Conservation (phyloP, 208 protist genomes). For the Zelonia costaricensis region DNA sequence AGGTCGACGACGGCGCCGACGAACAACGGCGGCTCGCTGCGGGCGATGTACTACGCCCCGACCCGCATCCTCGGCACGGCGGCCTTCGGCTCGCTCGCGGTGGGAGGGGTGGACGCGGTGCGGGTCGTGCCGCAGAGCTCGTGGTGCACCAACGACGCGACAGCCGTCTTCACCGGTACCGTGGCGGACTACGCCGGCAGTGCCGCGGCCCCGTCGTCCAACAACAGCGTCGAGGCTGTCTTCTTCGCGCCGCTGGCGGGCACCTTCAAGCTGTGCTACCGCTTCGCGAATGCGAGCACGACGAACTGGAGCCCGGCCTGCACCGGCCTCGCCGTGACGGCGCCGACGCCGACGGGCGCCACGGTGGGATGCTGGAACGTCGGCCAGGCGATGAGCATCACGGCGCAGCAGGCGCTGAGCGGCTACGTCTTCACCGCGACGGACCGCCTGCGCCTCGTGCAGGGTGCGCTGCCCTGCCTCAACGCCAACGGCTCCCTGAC, state of each 20-base stretch:
- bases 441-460: slow-evolving; percentile 61
- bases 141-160: slow-evolving; percentile 58
- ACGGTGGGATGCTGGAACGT: slow-evolving; percentile 60
- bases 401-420: slow-evolving; percentile 29
- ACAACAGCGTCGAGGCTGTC: slow-evolving; percentile 19
- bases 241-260: slow-evolving; percentile 57
- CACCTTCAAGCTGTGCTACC: slow-evolving; percentile 87
- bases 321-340: slow-evolving; percentile 32
- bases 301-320: slow-evolving; percentile 89
- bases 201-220: slow-evolving; percentile 9
- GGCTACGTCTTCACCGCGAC: slow-evolving; percentile 33
- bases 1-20: background rate
- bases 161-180: slow-evolving; percentile 47
- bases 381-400: slow-evolving; percentile 55
- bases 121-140: slow-evolving; percentile 64
- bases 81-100: slow-evolving; percentile 19
- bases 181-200: no score
- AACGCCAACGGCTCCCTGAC: slow-evolving; percentile 26
- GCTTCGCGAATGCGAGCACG: slow-evolving; percentile 47
- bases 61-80: slow-evolving; percentile 43
- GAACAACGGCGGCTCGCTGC: slow-evolving; percentile 22
- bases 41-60: slow-evolving; percentile 85
- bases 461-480: slow-evolving; percentile 49
- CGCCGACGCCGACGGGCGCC: slow-evolving; percentile 45
- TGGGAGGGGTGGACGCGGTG: slow-evolving; percentile 36